Base-by-base conservation (phyloP, 371 early-diverging fungal species). In the Mortierella sp. region DNA sequence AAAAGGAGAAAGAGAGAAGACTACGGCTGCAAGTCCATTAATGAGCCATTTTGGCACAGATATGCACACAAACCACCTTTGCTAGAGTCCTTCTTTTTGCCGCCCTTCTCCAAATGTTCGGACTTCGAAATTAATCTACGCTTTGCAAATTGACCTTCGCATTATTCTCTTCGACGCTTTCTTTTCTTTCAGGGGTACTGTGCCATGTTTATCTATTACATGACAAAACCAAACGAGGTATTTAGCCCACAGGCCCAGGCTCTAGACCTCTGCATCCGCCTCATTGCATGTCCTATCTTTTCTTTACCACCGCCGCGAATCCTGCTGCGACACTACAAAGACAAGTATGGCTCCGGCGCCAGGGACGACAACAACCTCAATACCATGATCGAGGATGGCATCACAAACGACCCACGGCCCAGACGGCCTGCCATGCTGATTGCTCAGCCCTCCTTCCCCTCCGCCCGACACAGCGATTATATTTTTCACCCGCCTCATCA, bases 321-420 rank as follows among this genome's bases (percentile, higher is more conserved):
- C 47, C 80, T 86, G 2, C 58, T 86, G 19, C 70, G 58, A 10
- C 82, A 86, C 65, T 86, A 75, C 55, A 75, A 80, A 11, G 47
- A n/a, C 28, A 86, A 86, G 28, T 80, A 82, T 47, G 82, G 86
- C 26, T 77, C 80, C 0, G 54, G 76, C 1, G 72, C 63, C 4
- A 57, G 80, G 9, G 79, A 77, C 31, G 80, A 80, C 57, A 76
- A 82, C 65, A 76, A 82, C 57, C 86, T 80, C 9, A 76, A 80
- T 44, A 86, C 86, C 31, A 82, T 86, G 82, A 74, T 86, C 55
- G 86, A 86, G 47, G 82, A 79, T 11, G 86, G 86, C 55, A 86
- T 86, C 63, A 82, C 86, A n/a, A 86, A 80, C 45, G 72, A 86
- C 74, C 86, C 82, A 0, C 77, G 80, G 21, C 82, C 86, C 0